Evolutionary conservation across 768 basidiomycete genomes (phyloP).

Genomic region (Suillus subalutaceus): DNA sequence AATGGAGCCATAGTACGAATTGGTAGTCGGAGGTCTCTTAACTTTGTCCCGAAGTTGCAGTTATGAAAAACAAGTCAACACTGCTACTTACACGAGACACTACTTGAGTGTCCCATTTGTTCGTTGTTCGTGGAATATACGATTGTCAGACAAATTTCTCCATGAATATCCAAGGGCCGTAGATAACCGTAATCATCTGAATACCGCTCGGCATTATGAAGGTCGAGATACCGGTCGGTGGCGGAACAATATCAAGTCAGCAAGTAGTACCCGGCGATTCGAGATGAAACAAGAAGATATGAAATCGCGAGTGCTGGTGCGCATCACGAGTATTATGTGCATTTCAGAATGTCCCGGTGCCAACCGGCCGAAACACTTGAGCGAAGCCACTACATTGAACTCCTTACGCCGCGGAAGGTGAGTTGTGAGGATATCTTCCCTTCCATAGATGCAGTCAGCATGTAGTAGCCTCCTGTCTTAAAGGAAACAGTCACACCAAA

Average conservation of each 20-base stretch:
- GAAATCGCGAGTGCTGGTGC: neutral
- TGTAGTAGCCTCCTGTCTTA: conserved; percentile 10
- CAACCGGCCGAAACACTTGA: neutral
- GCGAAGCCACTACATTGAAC: neutral
- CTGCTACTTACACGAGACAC: conserved; percentile 14
- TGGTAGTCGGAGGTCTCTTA: neutral
- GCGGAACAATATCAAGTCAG: neutral
- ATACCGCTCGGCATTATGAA: neutral
- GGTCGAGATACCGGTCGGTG: neutral
- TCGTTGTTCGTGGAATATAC: neutral
- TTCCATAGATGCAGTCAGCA: conserved; percentile 17
- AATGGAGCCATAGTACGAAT: neutral
- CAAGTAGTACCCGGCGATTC: neutral
- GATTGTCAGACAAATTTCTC: conserved; percentile 14
- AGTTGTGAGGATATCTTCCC: conserved; percentile 19
- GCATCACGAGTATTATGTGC: neutral
- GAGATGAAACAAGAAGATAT: neutral
- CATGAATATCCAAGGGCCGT: neutral
- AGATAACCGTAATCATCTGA: neutral
- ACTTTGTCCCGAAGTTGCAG: neutral
- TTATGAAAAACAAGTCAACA: neutral
- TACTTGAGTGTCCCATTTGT: conserved; percentile 18
- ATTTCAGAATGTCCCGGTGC: neutral
- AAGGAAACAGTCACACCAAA: conserved; percentile 1
- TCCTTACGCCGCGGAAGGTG: neutral